Evolutionary conservation across 202 grass and related monocot species (phyloP), one percentile per base, ranked within the genome.

Genomic region (Zoysia matrella): DNA sequence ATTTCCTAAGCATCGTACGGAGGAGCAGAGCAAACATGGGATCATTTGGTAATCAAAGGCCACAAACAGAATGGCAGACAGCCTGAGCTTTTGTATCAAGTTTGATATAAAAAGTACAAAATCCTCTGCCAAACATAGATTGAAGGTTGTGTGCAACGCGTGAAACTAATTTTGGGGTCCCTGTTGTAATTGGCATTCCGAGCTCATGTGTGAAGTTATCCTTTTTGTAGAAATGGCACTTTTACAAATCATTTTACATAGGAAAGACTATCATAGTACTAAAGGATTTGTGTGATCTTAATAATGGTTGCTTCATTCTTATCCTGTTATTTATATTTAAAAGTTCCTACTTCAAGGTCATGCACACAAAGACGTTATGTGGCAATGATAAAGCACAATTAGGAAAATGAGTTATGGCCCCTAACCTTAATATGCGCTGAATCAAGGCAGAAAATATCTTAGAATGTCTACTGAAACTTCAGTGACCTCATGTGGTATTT

Each of bases 141-240:
- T 78, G 52, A 64, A 75, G 80, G 71, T 87, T 89, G 87, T 87
- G 89, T 94, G 87, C 84, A 82, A 65, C 73, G 78, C 82, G 87
- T 92, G 85, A 87, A 77, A 89, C 78, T 83, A 89, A 87, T 75
- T 89, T 74, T 80, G 78, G 45, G 86, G 65, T 87, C 82, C 74
- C 87, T 86, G 83, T 86, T 91, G 84, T 62, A 76, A 61, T 87
- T 82, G 76, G 68, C 69, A 80, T 94, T 83, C 71, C 30, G 30
- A 36, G 30, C 30, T 36, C 30, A 36, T 77, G 86, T 74, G 84
- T 94, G 69, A 89, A 77, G 92, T 89, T 92, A 65, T 86, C 73
- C 85, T 94, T 36, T 91, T 94, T 94, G 92, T 94, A 94, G 83
- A 94, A 90, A 92, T 86, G 76, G 67, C 43, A 74, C 61, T 76